A percentile compares a stretch with the other conserved stretches of the same genome.
phyloP scores from a whole-genome alignment of 192 early-diverging fungal genomes.

The Rhizophagus clarus region DNA sequence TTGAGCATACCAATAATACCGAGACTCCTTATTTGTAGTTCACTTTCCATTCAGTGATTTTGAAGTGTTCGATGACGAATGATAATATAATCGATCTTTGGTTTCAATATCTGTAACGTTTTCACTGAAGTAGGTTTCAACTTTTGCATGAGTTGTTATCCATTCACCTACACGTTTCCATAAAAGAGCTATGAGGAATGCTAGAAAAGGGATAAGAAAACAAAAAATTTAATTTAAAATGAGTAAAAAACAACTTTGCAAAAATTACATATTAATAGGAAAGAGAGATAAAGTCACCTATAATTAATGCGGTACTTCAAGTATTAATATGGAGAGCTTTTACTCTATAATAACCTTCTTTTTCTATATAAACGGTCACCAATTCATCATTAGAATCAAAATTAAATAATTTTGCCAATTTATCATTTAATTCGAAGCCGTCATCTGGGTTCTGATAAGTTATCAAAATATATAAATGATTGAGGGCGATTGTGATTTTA shows the following conservation, averaged over 20 bases:
- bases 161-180: conserved; percentile 13
- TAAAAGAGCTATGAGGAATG: conserved; percentile 21
- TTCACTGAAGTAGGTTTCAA: conserved; percentile 14
- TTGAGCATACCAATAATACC: neutral
- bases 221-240: neutral
- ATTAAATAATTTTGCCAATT: conserved; percentile 14
- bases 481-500: neutral
- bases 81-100: conserved; percentile 20
- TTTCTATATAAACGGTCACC: neutral
- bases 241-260: too few species aligned
- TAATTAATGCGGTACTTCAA: neutral
- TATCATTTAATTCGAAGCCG: neutral
- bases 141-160: neutral
- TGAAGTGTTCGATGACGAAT: conserved; percentile 19
- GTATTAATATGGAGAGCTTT: neutral
- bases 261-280: too few species aligned
- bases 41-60: conserved; percentile 3
- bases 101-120: neutral
- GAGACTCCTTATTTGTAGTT: conserved; percentile 3
- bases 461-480: conserved; percentile 8
- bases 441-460: conserved; percentile 19
- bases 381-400: conserved; percentile 4
- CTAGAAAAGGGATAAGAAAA: neutral
- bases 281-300: too few species aligned
- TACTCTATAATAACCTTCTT: neutral